These are phyloP conservation scores for Puccinellia tenuiflora DNA, from an alignment of 176 grass and related monocot genomes.

Conservation along the genomic window DNA sequence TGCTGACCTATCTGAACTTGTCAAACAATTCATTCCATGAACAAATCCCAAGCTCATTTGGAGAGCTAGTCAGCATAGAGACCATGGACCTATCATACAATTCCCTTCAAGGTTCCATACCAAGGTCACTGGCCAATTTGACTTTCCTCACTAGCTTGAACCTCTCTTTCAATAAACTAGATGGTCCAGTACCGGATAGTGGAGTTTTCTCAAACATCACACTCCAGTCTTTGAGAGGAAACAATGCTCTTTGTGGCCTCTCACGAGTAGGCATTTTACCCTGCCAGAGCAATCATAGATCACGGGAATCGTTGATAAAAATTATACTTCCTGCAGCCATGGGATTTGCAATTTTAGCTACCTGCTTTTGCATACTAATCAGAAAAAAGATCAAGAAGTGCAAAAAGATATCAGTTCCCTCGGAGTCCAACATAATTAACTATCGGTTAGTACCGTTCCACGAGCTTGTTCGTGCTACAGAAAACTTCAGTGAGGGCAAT, in stretches of 20 bases:
- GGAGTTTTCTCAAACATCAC: conserved; percentile 9
- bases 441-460: conserved; percentile 33
- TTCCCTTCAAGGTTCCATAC: conserved; percentile 22
- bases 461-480: conserved; percentile 38
- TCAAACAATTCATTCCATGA: conserved; percentile 25
- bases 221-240: conserved; percentile 2
- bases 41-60: conserved; percentile 24
- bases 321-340: neutral
- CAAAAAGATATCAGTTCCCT: neutral
- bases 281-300: neutral
- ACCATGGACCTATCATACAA: conserved; percentile 39
- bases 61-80: conserved; percentile 25
- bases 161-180: conserved; percentile 32
- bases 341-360: conserved; percentile 6
- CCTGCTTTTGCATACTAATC: conserved; percentile 6
- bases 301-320: neutral
- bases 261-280: neutral
- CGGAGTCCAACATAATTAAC: neutral
- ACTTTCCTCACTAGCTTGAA: conserved; percentile 34
- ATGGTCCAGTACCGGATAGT: conserved; percentile 10
- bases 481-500: conserved; percentile 31
- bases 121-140: conserved; percentile 25
- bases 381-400: neutral
- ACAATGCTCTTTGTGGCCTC: neutral
- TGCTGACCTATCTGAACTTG: conserved; percentile 32